Percentiles rank a stretch among this genome's conserved stretches.
These are phyloP conservation scores for Fonsecaea multimorphosa DNA, from an alignment of 2,329 filamentous ascomycete species.

Conservation along the genomic window DNA sequence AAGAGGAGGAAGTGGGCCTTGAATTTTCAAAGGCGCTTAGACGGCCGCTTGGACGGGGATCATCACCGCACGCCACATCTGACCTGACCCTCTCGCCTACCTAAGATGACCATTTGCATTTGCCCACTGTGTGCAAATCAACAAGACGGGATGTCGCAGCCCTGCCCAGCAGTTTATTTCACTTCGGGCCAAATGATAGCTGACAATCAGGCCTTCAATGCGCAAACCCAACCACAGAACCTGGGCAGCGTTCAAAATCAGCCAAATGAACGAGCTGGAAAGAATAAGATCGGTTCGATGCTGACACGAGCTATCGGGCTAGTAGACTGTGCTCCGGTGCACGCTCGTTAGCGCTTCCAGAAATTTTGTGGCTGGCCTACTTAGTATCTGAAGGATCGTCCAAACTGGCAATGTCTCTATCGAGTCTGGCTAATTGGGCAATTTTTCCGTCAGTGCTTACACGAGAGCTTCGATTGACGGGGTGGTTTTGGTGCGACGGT, in stretches of 20 bases:
- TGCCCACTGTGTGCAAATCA: background rate
- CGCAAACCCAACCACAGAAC: background rate
- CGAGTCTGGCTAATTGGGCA: background rate
- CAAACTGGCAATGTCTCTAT: background rate
- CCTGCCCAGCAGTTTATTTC: background rate
- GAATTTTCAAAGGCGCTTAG: background rate
- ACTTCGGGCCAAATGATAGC: background rate
- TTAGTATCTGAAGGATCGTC: background rate
- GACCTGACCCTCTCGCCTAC: background rate
- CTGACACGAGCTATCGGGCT: background rate
- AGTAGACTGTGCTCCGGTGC: background rate
- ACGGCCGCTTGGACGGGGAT: background rate
- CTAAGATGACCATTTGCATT: background rate
- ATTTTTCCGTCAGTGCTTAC: background rate
- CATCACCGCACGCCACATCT: background rate
- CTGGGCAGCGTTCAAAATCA: background rate
- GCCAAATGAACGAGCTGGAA: background rate
- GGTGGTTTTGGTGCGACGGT: background rate
- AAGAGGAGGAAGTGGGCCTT: background rate
- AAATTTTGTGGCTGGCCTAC: too few relatives aligned
- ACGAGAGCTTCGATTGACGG: background rate
- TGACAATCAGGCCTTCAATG: background rate
- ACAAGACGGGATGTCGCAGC: background rate
- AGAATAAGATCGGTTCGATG: background rate
- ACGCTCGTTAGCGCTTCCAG: background rate